Base-by-base conservation (phyloP, 2,329 filamentous ascomycete genomes). In the Curvularia verruculosa region DNA sequence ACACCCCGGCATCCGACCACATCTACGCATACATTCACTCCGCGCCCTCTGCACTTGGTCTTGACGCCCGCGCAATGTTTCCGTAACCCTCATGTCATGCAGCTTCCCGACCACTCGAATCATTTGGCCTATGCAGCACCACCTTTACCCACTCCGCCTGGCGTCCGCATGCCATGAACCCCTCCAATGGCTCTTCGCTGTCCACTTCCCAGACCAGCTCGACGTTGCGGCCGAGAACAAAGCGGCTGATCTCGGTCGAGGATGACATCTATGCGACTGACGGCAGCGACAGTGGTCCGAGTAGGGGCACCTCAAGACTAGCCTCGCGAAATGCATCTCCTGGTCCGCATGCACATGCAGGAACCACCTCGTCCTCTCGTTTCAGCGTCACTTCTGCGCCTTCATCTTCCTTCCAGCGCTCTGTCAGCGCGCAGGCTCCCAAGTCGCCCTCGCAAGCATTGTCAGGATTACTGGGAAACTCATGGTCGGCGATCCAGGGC, bases 401-500 rank as follows among this genome's bases (percentile, higher is more conserved):
- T 15, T 49, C 56, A 4, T 70, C 72, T 5, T 60, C 67, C 34
- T 73, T 72, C 26, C 49, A 67, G 49, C 65, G 63, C 40, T 64
- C 68, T 10, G 52, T 66, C 18, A 61, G 63, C 28, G 59, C 64
- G 36, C 69, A 70, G 49, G 55, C 64, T 40, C 63, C 67, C 1
- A 68, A 66, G 47, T 61, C 64, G 5, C 57, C 72, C 7, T 65
- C 71, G 12, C 62, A 65, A 23, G 61, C 67, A n/a, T 61, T 82
- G 23, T 78, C 80, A 12, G 77, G 75, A 12, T 60, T 83, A 40
- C 82, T 78, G 76, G 79, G 79, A 12, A 81, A 73, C 57, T 80
- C 80, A 15, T 82, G 80, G 80, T 78, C 75, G 28, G 74, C 80
- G 36, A 68, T 83, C 40, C 80, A 83, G 59, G 79, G 77, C 51